Evolutionary conservation across 441 rosid genomes (phyloP).

Genomic region (Syzygium malaccense): DNA sequence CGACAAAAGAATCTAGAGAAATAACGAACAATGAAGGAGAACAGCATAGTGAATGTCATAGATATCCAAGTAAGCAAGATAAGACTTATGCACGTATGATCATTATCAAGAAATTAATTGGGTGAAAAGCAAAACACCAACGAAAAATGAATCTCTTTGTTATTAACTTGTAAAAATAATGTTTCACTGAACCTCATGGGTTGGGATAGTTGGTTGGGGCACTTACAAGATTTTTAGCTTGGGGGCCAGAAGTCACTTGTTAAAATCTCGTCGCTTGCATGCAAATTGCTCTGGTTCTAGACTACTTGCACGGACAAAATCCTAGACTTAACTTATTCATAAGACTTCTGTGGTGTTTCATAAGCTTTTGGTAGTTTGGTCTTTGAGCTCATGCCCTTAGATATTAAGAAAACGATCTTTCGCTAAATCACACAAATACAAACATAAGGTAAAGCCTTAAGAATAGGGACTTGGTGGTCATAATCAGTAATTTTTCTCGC

Average conservation of each 20-base stretch:
- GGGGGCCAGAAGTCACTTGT: background rate
- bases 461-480: background rate
- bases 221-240: no score
- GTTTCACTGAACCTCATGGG: background rate
- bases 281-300: background rate
- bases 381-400: no score
- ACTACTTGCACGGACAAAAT: background rate
- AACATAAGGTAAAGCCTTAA: background rate
- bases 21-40: background rate
- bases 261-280: no score
- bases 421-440: background rate
- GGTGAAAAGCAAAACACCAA: background rate
- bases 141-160: background rate
- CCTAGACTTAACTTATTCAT: background rate
- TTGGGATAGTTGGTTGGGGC: background rate
- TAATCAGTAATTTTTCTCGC: background rate
- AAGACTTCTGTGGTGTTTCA: background rate
- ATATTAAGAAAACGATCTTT: background rate
- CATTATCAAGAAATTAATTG: background rate
- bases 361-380: background rate
- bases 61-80: background rate
- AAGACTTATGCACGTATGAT: background rate
- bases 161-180: background rate
- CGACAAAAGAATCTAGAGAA: background rate
- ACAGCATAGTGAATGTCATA: background rate